Conservation (phyloP, 2,329 filamentous ascomycete genomes). For the Dothideomycetes sp. region DNA sequence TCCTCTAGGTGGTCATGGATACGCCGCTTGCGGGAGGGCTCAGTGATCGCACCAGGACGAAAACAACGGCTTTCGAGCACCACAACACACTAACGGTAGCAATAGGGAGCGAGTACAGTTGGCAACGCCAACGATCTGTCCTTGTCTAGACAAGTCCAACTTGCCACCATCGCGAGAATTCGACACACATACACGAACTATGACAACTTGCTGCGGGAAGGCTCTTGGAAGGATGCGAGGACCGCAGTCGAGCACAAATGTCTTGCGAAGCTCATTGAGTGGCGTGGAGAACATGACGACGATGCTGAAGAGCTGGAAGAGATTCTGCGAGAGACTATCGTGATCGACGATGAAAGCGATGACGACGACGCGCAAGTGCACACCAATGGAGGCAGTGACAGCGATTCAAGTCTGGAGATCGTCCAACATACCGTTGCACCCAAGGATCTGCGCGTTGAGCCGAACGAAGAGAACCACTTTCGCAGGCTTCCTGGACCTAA, state of each 20-base stretch:
- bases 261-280: conserved; percentile 47
- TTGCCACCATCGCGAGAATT: conserved; percentile 52
- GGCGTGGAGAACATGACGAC: conserved; percentile 50
- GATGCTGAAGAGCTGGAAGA: conserved; percentile 45
- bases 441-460: conserved; percentile 4
- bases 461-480: not conserved
- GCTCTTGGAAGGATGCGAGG: conserved; percentile 43
- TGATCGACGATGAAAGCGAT: conserved; percentile 52
- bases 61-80: no score
- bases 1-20: no score
- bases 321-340: conserved; percentile 52
- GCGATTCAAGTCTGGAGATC: conserved; percentile 7
- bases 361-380: conserved; percentile 22
- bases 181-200: conserved; percentile 53
- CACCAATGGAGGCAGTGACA: conserved; percentile 4
- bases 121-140: conserved; percentile 45
- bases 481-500: not conserved
- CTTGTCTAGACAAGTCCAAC: conserved; percentile 46
- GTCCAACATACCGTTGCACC: conserved; percentile 6
- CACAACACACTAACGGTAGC: conserved; percentile 14
- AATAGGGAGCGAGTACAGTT: conserved; percentile 43
- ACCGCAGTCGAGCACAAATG: conserved; percentile 43
- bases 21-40: no score
- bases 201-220: conserved; percentile 43
- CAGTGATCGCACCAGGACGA: no score